Evolutionary conservation across 108 stramenopile genomes (phyloP).

Genomic region (Cyclostephanos invisitatus): DNA sequence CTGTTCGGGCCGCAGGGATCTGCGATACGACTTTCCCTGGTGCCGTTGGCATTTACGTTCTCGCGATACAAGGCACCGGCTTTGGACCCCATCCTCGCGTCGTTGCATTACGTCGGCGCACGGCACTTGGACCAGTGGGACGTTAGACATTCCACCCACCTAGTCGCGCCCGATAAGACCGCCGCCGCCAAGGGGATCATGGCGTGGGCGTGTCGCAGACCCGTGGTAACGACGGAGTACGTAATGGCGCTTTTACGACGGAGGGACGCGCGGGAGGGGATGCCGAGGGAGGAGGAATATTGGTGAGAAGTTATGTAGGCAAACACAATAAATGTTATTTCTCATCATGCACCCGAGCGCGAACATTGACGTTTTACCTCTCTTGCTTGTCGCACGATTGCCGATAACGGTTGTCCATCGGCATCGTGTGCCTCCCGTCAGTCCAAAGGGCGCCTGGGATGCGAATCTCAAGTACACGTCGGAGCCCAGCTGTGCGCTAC

Average conservation of each 20-base stretch:
- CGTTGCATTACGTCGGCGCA: conserved; percentile 43
- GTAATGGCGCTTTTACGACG: conserved; percentile 34
- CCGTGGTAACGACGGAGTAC: conserved; percentile 37
- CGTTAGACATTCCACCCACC: conserved; percentile 38
- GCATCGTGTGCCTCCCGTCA: neutral
- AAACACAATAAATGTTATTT: neutral
- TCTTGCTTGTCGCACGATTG: neutral
- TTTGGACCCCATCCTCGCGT: conserved; percentile 18
- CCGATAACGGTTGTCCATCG: too few species aligned
- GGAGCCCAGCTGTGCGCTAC: conserved; percentile 24
- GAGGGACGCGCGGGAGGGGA: conserved; percentile 7
- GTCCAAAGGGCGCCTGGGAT: conserved; percentile 23
- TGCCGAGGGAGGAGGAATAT: conserved; percentile 47
- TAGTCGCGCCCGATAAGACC: conserved; percentile 39
- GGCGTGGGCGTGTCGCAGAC: conserved; percentile 51
- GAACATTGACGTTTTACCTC: neutral
- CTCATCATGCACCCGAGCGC: neutral
- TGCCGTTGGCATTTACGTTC: conserved; percentile 48
- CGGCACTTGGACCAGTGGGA: conserved; percentile 39
- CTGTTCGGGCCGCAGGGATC: conserved; percentile 48
- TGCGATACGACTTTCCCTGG: conserved; percentile 35
- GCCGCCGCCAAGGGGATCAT: conserved; percentile 50
- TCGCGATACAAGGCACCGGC: conserved; percentile 22
- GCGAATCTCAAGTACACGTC: conserved; percentile 12
- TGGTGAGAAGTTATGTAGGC: neutral